Evolutionary conservation across 352 stramenopile species (phyloP).

Genomic region (Phytophthora pluvialis): DNA sequence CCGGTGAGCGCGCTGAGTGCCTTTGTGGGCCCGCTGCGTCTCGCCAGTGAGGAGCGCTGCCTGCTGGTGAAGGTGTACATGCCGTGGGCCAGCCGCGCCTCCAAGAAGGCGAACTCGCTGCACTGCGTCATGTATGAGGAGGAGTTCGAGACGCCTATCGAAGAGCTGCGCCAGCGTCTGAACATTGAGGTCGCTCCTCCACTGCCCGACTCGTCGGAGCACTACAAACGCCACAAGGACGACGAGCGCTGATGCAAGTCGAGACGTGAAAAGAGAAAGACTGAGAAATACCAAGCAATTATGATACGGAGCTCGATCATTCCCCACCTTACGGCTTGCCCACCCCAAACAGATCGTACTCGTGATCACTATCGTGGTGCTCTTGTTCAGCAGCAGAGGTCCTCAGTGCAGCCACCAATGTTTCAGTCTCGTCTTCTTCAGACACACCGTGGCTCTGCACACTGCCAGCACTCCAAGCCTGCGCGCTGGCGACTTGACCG

Average conservation of each 20-base stretch:
- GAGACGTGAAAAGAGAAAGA: conserved; percentile 8
- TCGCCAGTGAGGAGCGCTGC: conserved; percentile 76
- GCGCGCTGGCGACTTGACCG: conserved; percentile 2
- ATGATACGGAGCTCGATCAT: conserved; percentile 15
- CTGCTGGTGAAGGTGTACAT: conserved; percentile 90
- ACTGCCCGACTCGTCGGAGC: conserved; percentile 38
- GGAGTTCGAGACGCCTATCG: conserved; percentile 92
- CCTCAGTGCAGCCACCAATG: conserved; percentile 14
- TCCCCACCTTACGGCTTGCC: conserved; percentile 24
- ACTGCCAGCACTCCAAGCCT: conserved; percentile 7
- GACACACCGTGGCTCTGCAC: not conserved
- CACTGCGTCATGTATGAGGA: conserved; percentile 97
- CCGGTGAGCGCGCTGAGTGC: conserved; percentile 94
- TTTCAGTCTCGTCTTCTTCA: conserved; percentile 22
- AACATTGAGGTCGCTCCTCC: conserved; percentile 53
- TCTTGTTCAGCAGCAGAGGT: conserved; percentile 24
- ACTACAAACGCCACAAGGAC: conserved; percentile 35
- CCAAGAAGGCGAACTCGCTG: conserved; percentile 74
- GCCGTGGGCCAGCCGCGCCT: conserved; percentile 92
- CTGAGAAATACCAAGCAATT: conserved; percentile 12
- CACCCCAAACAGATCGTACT: conserved; percentile 44
- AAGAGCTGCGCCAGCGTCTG: conserved; percentile 81
- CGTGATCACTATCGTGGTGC: conserved; percentile 27
- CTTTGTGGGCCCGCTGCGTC: conserved; percentile 89
- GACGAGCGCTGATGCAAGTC: conserved; percentile 19